These are phyloP conservation scores for Vigna mungo DNA, from an alignment of 306 rosid genomes.

Conservation along the genomic window DNA sequence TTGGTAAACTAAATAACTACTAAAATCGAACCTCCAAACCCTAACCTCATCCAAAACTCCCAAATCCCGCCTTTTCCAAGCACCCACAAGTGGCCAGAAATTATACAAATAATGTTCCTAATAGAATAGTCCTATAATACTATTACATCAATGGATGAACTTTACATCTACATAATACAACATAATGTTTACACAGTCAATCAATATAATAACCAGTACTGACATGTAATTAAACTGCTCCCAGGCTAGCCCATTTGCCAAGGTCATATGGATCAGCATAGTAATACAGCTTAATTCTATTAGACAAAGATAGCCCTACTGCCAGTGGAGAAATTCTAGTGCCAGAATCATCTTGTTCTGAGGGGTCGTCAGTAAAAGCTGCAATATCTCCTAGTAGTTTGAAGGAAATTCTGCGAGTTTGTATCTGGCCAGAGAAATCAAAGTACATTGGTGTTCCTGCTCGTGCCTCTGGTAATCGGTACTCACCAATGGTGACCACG, in stretches of 20 bases:
- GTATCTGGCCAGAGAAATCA: constrained; percentile 76
- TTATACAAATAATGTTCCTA: constrained; percentile 19
- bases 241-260: constrained; percentile 96
- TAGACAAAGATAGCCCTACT: constrained; percentile 76
- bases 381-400: constrained; percentile 88
- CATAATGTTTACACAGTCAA: constrained; percentile 45
- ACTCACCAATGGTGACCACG: constrained; percentile 75
- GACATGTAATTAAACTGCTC: constrained; percentile 63
- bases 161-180: constrained; percentile 55
- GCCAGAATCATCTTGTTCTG: constrained; percentile 81
- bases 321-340: constrained; percentile 64
- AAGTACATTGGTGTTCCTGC: constrained; percentile 91
- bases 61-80: constrained; percentile 28
- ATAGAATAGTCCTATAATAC: constrained; percentile 41
- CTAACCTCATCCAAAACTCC: neutral
- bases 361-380: constrained; percentile 79
- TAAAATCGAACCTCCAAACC: constrained; percentile 28
- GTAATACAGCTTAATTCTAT: constrained; percentile 78
- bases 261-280: constrained; percentile 88
- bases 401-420: constrained; percentile 75
- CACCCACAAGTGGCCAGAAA: constrained; percentile 25
- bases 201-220: constrained; percentile 34
- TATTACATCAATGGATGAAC: constrained; percentile 56
- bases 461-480: constrained; percentile 92
- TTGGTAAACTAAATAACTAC: constrained; percentile 14